Evolutionary conservation across 108 stramenopile genomes (phyloP), one percentile per base, ranked within the genome.

Genomic region (Schizochytrium sp.): DNA sequence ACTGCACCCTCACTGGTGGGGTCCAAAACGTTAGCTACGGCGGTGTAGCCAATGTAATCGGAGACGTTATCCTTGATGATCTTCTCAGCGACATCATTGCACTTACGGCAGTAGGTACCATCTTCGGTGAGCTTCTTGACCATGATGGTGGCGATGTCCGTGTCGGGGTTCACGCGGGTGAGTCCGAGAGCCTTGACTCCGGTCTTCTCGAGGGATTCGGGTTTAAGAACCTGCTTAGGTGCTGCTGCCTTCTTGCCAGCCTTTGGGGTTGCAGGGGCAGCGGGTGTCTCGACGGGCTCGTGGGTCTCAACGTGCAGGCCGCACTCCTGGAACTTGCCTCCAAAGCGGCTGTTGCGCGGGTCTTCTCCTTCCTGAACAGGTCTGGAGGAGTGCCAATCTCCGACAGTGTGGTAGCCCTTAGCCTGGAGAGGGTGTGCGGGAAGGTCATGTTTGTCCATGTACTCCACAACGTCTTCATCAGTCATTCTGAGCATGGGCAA

Each of bases 241-340:
- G 72, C 72, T n/a, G 17, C 28, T 17, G 59, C 59, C 17, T 17
- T 17, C 42, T 72, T 72, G 47, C 10, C 50, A 53, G 76, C 15
- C 53, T 13, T 53, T 0, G 47, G 45, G 47, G 45, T 55, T 53
- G 76, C 45, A n/a, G 76, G 45, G 47, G 53, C 15, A 42, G 76
- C 2, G 15, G 53, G 47, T 1, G 76, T 28, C 50, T 49, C 76
- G 3, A 83, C 76, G 47, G 76, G 76, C 3, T 83, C 76, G 53
- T 83, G 76, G 53, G 17, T 47, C 47, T 83, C 76, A 0, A 83
- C 76, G 76, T 83, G 76, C 50, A 83, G 76, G 28, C 76, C 76
- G 3, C 76, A 83, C 53, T 83, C 76, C 76, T 83, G 76, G 53
- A 83, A 83, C 76, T 83, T 83, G 76, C 76, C 76, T n/a, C 76